Evolutionary conservation across 805 yeast genomes (phyloP).

Genomic region (Candida montana): DNA sequence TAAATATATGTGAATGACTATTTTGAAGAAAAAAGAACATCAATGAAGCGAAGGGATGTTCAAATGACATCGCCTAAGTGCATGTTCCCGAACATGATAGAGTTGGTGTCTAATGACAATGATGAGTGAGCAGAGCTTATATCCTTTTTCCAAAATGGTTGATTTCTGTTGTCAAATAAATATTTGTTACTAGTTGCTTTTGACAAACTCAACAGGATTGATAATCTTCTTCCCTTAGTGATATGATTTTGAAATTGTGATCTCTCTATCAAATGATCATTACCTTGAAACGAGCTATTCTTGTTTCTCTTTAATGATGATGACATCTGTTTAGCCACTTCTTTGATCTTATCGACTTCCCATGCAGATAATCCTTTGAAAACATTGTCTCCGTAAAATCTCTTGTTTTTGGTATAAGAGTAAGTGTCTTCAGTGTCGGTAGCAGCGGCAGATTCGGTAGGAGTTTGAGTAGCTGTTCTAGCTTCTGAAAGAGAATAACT

Average conservation of each 20-base stretch:
- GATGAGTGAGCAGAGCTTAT: slow-evolving; percentile 24
- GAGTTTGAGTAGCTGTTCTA: slow-evolving; percentile 1
- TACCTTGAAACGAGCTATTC: neutral
- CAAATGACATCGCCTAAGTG: slow-evolving; percentile 12
- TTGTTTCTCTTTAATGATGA: slow-evolving; percentile 17
- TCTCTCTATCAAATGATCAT: slow-evolving; percentile 6
- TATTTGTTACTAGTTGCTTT: slow-evolving; percentile 16
- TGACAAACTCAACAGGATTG: slow-evolving; percentile 18
- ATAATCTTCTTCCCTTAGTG: slow-evolving; percentile 16
- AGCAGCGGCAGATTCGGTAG: slow-evolving; percentile 1
- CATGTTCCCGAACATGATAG: slow-evolving; percentile 24
- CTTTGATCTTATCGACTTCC: slow-evolving; percentile 23
- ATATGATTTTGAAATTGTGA: neutral
- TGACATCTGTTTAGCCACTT: slow-evolving; percentile 21
- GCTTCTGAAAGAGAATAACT: slow-evolving; percentile 1
- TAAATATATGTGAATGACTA: too few species aligned
- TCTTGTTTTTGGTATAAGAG: slow-evolving; percentile 5
- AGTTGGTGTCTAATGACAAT: slow-evolving; percentile 20
- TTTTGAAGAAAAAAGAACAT: too few species aligned
- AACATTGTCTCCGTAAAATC: slow-evolving; percentile 26
- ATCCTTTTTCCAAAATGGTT: slow-evolving; percentile 23
- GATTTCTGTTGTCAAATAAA: slow-evolving; percentile 8
- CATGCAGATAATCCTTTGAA: slow-evolving; percentile 16
- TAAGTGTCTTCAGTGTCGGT: slow-evolving; percentile 5
- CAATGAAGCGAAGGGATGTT: neutral